Evolutionary conservation across 768 basidiomycete species (phyloP).

Genomic region (Termitomyces sp.): DNA sequence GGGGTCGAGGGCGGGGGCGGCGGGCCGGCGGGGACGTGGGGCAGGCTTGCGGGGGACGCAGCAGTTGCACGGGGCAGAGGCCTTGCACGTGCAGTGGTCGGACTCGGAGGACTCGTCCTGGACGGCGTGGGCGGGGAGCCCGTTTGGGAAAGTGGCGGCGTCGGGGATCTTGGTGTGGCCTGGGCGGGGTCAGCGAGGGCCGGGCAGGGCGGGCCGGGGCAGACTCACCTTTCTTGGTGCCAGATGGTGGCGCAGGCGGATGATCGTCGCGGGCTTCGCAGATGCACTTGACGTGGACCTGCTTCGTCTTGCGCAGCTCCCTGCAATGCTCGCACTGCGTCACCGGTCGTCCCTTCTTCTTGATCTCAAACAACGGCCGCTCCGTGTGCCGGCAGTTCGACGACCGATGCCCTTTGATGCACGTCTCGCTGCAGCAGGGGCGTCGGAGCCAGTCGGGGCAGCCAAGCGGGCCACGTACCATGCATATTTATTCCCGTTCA

Average conservation of each 20-base stretch:
- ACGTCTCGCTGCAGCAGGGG: constrained; percentile 64
- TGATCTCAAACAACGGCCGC: constrained; percentile 85
- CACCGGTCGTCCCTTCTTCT: constrained; percentile 88
- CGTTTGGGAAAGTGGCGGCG: constrained; percentile 76
- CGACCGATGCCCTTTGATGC: constrained; percentile 92
- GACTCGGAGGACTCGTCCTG: constrained; percentile 52
- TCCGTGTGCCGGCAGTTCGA: constrained; percentile 86
- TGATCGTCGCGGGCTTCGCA: constrained; percentile 73
- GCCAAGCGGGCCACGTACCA: constrained; percentile 42
- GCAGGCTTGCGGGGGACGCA: constrained; percentile 43
- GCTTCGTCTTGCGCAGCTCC: constrained; percentile 78
- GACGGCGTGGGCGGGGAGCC: constrained; percentile 60
- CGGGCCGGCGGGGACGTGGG: constrained; percentile 25
- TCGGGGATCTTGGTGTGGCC: constrained; percentile 57
- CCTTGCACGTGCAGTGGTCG: constrained; percentile 51
- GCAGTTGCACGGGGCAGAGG: constrained; percentile 48
- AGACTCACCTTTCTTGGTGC: constrained; percentile 63
- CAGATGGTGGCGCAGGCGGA: constrained; percentile 37
- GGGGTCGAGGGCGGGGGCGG: constrained; percentile 7
- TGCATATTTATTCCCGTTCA: constrained; percentile 76
- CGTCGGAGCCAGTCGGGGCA: too few relatives aligned
- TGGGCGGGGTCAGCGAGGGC: constrained; percentile 18
- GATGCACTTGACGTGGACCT: constrained; percentile 81
- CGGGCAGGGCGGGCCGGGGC: constrained; percentile 9
- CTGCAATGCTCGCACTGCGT: constrained; percentile 90